phyloP scores from a whole-genome alignment of 192 early-diverging fungal genomes.

The Funneliformis mosseae region DNA sequence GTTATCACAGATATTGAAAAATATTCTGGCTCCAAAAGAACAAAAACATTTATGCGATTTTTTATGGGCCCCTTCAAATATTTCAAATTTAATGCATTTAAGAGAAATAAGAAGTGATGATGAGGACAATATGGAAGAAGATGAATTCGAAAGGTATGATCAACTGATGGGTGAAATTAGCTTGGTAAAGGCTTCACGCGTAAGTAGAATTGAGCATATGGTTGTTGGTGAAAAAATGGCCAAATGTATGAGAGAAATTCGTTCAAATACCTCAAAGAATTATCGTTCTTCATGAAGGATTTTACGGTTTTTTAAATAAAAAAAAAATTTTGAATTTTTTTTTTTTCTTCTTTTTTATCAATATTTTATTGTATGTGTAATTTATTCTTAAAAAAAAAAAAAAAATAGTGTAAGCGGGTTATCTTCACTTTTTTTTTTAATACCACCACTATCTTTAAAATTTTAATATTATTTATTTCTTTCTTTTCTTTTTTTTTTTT shows the following conservation, averaged over 20 bases:
- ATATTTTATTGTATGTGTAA: too few species aligned
- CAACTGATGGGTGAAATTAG: conserved; percentile 10
- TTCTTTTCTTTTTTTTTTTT: too few species aligned
- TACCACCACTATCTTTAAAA: too few species aligned
- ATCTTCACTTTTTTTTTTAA: too few species aligned
- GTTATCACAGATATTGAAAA: background rate
- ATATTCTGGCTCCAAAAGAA: conserved; percentile 11
- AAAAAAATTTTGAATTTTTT: background rate
- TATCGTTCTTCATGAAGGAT: background rate
- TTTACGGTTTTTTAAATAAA: too few species aligned
- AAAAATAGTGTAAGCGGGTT: too few species aligned
- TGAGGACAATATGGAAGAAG: background rate
- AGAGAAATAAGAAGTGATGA: conserved; percentile 8
- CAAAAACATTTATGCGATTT: conserved; percentile 29
- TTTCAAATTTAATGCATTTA: conserved; percentile 28
- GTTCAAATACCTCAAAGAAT: background rate
- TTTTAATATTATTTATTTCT: too few species aligned
- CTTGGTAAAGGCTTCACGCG: conserved; percentile 4
- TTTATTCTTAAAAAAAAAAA: too few species aligned
- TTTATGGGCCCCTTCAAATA: conserved; percentile 28
- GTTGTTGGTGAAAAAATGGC: conserved; percentile 27
- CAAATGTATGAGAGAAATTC: conserved; percentile 12
- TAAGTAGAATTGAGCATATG: conserved; percentile 27
- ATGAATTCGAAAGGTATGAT: conserved; percentile 7
- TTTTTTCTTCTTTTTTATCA: too few species aligned